A percentile compares a stretch with the other conserved stretches of the same genome.
These are phyloP conservation scores for Stephanodiscus triporus DNA, from an alignment of 108 stramenopile species.

Conservation along the genomic window DNA sequence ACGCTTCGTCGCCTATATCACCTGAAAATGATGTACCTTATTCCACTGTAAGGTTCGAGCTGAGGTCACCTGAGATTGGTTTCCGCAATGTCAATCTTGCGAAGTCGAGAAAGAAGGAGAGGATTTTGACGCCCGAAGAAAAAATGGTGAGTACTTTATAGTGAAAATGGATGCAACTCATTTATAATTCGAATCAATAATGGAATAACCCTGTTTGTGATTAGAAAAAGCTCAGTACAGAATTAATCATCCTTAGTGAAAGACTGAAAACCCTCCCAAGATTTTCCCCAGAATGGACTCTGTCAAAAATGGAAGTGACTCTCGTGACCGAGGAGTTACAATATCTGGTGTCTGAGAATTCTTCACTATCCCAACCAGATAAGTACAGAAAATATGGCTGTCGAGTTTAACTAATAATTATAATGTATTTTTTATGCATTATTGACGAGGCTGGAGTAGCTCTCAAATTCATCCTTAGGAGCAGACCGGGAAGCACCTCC, in stretches of 20 bases:
- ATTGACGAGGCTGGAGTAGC: constrained; percentile 52
- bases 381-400: not conserved
- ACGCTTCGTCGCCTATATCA: not conserved
- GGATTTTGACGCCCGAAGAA: constrained; percentile 2
- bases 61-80: not conserved
- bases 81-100: not conserved
- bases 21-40: not conserved
- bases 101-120: not conserved
- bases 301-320: constrained; percentile 26
- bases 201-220: not conserved
- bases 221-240: constrained; percentile 14
- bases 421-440: not conserved
- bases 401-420: not conserved
- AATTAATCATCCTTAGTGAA: constrained; percentile 17
- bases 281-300: constrained; percentile 29
- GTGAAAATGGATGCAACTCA: too few species aligned
- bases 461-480: constrained; percentile 54
- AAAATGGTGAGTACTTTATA: constrained; percentile 2
- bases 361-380: not conserved
- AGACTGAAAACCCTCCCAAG: constrained; percentile 22
- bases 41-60: not conserved
- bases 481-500: not conserved
- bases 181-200: not conserved
- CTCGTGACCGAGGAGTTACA: constrained; percentile 25
- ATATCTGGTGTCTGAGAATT: constrained; percentile 4